Conservation (phyloP, 768 basidiomycete species). For the Aureoboletus auriporus region DNA sequence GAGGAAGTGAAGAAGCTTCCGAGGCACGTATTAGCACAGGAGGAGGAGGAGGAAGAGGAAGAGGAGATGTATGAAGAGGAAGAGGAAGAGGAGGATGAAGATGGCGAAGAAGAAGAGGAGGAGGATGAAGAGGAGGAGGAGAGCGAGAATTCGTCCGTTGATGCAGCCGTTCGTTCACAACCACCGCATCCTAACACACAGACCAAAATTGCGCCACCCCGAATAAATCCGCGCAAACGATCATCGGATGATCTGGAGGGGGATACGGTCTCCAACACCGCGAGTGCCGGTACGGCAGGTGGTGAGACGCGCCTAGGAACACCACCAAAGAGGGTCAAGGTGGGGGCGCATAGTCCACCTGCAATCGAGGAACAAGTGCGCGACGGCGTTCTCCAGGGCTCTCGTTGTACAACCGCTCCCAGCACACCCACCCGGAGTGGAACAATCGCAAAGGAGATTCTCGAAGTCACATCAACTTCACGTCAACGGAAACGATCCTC, state of each 20-base stretch:
- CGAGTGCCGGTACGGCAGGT: not conserved
- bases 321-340: constrained; percentile 40
- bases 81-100: constrained; percentile 25
- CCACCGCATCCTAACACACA: constrained; percentile 9
- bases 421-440: not conserved
- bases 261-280: constrained; percentile 10
- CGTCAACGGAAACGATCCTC: constrained; percentile 46
- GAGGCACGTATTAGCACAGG: constrained; percentile 20
- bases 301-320: constrained; percentile 24
- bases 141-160: constrained; percentile 21
- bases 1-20: constrained; percentile 21
- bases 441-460: not conserved
- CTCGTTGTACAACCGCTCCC: not conserved
- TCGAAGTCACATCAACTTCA: constrained; percentile 4
- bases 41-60: constrained; percentile 25
- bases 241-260: constrained; percentile 36
- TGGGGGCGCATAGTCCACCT: constrained; percentile 8
- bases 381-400: not conserved
- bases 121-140: constrained; percentile 22
- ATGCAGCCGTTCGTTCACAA: not conserved
- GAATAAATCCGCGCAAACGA: constrained; percentile 31
- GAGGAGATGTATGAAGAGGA: constrained; percentile 17
- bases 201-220: constrained; percentile 10
- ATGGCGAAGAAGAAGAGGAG: constrained; percentile 25
- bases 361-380: constrained; percentile 7